Base-by-base conservation (phyloP, 495 filamentous ascomycete species). In the Zalerion maritima region DNA sequence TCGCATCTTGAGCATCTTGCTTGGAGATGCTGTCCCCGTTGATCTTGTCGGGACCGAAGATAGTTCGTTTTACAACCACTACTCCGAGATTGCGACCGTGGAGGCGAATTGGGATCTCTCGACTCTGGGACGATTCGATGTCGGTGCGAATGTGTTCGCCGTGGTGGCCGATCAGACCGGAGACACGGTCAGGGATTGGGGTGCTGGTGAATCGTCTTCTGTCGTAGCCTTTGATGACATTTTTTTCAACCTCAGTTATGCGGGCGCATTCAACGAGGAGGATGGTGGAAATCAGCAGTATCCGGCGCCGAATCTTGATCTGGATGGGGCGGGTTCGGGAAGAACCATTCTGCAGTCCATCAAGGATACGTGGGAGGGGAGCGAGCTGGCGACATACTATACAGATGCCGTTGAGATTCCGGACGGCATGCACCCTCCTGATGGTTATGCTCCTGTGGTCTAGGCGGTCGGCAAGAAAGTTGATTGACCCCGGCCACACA, bases 1-100 rank as follows among this genome's bases (percentile, higher is more conserved):
- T 57, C 50, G 51, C 3, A 60, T 80, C 18, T 67, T 68, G 40
- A 63, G 54, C 31, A 49, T 81, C 38, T 61, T 82, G 5, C 49
- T 84, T 15, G 77, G 77, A n/a, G 72, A 66, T 33, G 70, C 73
- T 17, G 52, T 84, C 14, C 71, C 73, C 14, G 28, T 55, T 3
- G 21, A 59, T 26, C 55, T 73, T 7, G 55, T 64, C 32, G 73
- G 73, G 16, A 77, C 72, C 10, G 66, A 49, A 3, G 78, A 82
- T 41, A 41, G 61, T 46, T 69, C 58, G 26, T 81, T 70, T 59
- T 82, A 82, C 54, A 71, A 62, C 43, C 77, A 81, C 55, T 81
- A 78, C 62, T 76, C 68, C 20, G 57, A 66, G 32, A 63, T 84
- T 35, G 57, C 76, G 6, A 72, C 73, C 12, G 60, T 74, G 13